Conservation (phyloP, 331 rosid species). For the Rhamnella rubrinervis region DNA sequence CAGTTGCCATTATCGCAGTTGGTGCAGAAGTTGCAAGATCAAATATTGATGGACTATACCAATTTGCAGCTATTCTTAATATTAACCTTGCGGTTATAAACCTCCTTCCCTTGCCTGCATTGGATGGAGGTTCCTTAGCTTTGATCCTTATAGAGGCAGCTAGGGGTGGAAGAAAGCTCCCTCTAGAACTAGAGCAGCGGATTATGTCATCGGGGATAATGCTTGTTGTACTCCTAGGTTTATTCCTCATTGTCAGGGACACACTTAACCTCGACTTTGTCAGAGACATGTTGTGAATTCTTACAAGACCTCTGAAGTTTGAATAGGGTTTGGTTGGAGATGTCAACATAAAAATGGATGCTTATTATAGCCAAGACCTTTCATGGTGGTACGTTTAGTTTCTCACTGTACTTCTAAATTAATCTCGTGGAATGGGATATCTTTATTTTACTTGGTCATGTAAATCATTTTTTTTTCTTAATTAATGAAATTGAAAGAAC, state of each 20-base stretch:
- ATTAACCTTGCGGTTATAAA: conserved; percentile 88
- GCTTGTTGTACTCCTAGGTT: conserved; percentile 74
- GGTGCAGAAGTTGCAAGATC: conserved; percentile 98
- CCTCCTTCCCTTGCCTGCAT: conserved; percentile 93
- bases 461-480: conserved; percentile 13
- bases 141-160: conserved; percentile 84
- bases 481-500: conserved; percentile 5
- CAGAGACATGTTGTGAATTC: conserved; percentile 63
- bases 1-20: conserved; percentile 94
- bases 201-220: conserved; percentile 90
- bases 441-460: conserved; percentile 12
- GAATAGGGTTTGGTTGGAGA: conserved; percentile 21
- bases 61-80: conserved; percentile 91
- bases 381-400: conserved; percentile 21
- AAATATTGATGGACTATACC: conserved; percentile 83
- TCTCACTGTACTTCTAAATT: conserved; percentile 13
- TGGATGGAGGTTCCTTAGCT: conserved; percentile 93
- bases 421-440: conserved; percentile 14
- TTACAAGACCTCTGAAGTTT: conserved; percentile 15
- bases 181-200: conserved; percentile 83
- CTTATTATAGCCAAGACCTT: conserved; percentile 30
- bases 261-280: conserved; percentile 85
- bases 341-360: conserved; percentile 29
- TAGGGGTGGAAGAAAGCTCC: conserved; percentile 93
- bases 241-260: conserved; percentile 80